Evolutionary conservation across 768 basidiomycete genomes (phyloP).

Genomic region (Pleurotus cornucopiae): DNA sequence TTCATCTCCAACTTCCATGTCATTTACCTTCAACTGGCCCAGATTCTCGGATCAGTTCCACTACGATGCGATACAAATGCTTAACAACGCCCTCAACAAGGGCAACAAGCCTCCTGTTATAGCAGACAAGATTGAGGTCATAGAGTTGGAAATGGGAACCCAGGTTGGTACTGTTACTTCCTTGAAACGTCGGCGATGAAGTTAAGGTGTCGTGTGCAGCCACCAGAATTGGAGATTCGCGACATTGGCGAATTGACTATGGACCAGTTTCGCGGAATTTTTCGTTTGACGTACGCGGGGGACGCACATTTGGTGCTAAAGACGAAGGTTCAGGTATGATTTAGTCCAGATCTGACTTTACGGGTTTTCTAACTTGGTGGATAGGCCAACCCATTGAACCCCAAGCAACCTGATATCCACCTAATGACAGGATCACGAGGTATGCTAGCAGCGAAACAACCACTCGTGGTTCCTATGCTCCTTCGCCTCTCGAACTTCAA

Average conservation of each 20-base stretch:
- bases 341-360: too few species aligned
- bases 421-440: conserved; percentile 78
- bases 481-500: conserved; percentile 94
- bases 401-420: conserved; percentile 88
- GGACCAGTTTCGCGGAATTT: conserved; percentile 96
- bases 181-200: not conserved
- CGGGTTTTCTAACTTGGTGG: not conserved
- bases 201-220: conserved; percentile 43
- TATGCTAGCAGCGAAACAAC: conserved; percentile 92
- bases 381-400: conserved; percentile 92
- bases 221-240: conserved; percentile 94
- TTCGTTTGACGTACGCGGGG: conserved; percentile 90
- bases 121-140: conserved; percentile 95
- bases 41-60: conserved; percentile 96
- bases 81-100: conserved; percentile 95
- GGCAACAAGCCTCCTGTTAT: conserved; percentile 97
- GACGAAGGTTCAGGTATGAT: conserved; percentile 86
- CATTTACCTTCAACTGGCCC: conserved; percentile 94
- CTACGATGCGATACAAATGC: conserved; percentile 93
- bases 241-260: conserved; percentile 96
- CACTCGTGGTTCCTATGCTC: conserved; percentile 96
- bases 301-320: conserved; percentile 87
- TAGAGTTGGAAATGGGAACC: conserved; percentile 98
- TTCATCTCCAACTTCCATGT: conserved; percentile 42
- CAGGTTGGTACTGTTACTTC: conserved; percentile 50